These are phyloP conservation scores for Entelexis sorbosivorans DNA, from an alignment of 1,139 yeast species.

Conservation along the genomic window DNA sequence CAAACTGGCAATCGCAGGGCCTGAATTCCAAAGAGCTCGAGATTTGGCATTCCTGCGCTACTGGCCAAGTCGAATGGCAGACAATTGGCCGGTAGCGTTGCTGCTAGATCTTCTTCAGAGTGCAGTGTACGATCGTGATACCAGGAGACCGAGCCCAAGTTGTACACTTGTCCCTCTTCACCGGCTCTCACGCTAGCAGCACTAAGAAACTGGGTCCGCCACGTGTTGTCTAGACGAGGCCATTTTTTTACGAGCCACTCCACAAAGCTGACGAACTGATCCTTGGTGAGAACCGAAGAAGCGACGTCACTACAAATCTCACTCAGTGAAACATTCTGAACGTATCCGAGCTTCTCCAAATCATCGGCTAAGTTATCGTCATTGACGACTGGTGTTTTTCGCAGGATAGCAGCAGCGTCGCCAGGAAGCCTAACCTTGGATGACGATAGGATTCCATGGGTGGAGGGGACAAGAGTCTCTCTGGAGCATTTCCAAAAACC, in stretches of 20 bases:
- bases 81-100: conserved; percentile 31
- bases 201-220: conserved; percentile 11
- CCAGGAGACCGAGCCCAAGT: conserved; percentile 23
- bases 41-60: conserved; percentile 22
- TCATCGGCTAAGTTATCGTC: conserved; percentile 24
- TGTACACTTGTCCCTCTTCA: conserved; percentile 20
- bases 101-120: conserved; percentile 24
- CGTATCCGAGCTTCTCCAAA: conserved; percentile 8
- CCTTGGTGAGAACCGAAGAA: conserved; percentile 7
- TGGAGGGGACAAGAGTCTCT: conserved; percentile 29
- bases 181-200: conserved; percentile 20
- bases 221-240: not conserved
- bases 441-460: conserved; percentile 30
- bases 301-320: conserved; percentile 21
- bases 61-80: conserved; percentile 26
- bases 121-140: conserved; percentile 25
- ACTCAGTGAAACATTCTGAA: conserved; percentile 5
- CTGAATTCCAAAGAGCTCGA: conserved; percentile 26
- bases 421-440: conserved; percentile 28
- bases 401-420: conserved; percentile 26
- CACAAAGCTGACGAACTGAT: not conserved
- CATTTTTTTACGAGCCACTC: conserved; percentile 12
- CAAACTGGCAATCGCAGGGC: conserved; percentile 27
- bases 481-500: conserved; percentile 32
- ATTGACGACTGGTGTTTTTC: conserved; percentile 29